Base-by-base conservation (phyloP, 176 grass and related monocot species). In the Avena eriantha region DNA sequence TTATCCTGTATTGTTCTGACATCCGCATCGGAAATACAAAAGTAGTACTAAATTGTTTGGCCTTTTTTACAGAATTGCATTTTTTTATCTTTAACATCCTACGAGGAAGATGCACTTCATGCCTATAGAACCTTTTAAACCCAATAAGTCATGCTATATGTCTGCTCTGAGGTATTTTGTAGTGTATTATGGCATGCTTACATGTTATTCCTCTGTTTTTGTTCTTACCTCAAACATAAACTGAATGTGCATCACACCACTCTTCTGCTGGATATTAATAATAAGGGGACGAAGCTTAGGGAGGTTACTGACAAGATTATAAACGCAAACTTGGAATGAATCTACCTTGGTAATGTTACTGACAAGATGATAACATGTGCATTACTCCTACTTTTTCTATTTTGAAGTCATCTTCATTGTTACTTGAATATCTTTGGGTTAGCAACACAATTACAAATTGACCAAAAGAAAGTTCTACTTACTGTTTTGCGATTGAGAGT, bases 71-170 rank as follows among this genome's bases (percentile, higher is more conserved):
- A 95, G 96, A 86, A 98, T 98, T 93, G 96, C 94, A 13, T 99
- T 94, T 91, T 29, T 29, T 29, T 99, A 94, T 89, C 94, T 99
- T 67, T 92, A 99, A 80, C 97, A 94, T 88, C 97, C 92, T 85
- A 58, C 89, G 84, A 93, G 89, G 87, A 99, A 99, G 83, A 88
- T 94, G 90, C 92, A 94, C 64, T 83, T 99, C 72, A 94, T 99
- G 94, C 97, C 97, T 66, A 89, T 96, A 14, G 89, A 96, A 47
- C 94, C 97, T 46, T 99, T 96, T 85, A 92, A 99, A 76, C 87
- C 97, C 73, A 96, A 96, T 83, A 84, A 84, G 87, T 93, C 92
- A 84, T 99, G 97, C 84, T 99, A 99, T 99, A 99, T 90, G 94
- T 99, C 86, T 99, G 97, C 83, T 99, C 97, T 85, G 97, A 99